These are phyloP conservation scores for Aspergillus japonicus DNA, from an alignment of 2,329 filamentous ascomycete genomes.

Conservation along the genomic window DNA sequence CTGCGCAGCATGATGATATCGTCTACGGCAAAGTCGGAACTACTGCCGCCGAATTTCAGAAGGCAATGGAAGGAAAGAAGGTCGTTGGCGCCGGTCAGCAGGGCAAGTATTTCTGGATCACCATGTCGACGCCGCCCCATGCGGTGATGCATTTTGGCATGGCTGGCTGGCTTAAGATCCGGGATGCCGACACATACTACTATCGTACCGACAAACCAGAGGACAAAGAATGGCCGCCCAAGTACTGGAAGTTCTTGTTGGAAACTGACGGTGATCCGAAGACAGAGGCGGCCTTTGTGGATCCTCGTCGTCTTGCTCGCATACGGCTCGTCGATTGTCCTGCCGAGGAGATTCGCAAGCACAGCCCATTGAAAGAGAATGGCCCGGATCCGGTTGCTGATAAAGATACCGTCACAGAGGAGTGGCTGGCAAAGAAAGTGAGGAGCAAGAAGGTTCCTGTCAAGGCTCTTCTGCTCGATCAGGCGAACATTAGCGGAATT, in stretches of 20 bases:
- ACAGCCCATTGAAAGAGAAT: slow-evolving; percentile 82
- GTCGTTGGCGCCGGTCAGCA: slow-evolving; percentile 73
- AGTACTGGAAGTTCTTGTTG: slow-evolving; percentile 82
- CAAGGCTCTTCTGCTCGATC: slow-evolving; percentile 85
- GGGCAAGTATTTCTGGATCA: slow-evolving; percentile 96
- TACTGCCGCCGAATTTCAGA: slow-evolving; percentile 69
- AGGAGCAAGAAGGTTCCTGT: slow-evolving; percentile 76
- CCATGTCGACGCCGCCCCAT: slow-evolving; percentile 75
- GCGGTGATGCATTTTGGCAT: slow-evolving; percentile 83
- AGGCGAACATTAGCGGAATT: slow-evolving; percentile 84
- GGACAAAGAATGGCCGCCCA: slow-evolving; percentile 77
- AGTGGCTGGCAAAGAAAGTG: slow-evolving; percentile 72
- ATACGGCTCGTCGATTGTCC: slow-evolving; percentile 80
- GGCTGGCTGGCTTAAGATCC: slow-evolving; percentile 84
- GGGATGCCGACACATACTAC: slow-evolving; percentile 72
- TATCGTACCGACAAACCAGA: slow-evolving; percentile 65
- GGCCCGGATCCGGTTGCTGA: slow-evolving; percentile 91
- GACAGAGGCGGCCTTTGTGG: slow-evolving; percentile 75
- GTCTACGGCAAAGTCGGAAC: slow-evolving; percentile 91
- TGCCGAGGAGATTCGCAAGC: slow-evolving; percentile 70
- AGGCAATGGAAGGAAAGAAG: slow-evolving; percentile 71
- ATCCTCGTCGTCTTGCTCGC: slow-evolving; percentile 74
- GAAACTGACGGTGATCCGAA: slow-evolving; percentile 62
- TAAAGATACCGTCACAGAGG: slow-evolving; percentile 70
- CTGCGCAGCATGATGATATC: slow-evolving; percentile 74